Conservation (phyloP, 2,329 filamentous ascomycete species). For the Madurella fahalii region DNA sequence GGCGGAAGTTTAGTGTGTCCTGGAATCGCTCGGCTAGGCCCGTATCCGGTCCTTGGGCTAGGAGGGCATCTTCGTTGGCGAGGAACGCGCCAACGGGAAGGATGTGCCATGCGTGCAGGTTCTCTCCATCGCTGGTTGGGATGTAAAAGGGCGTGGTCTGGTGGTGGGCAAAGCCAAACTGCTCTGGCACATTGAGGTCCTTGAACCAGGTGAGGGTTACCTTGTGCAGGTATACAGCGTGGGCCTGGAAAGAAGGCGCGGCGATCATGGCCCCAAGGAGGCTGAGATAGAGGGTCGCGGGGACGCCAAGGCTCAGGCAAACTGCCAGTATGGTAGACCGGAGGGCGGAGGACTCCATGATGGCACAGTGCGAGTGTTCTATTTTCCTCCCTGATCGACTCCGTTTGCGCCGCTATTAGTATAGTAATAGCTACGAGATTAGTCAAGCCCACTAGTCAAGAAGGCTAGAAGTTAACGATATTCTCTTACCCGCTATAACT, state of each 20-base stretch:
- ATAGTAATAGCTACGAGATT: neutral
- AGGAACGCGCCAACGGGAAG: conserved; percentile 65
- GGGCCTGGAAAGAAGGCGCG: conserved; percentile 44
- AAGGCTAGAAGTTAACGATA: too few species aligned
- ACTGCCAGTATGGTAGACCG: neutral
- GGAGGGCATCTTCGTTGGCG: conserved; percentile 49
- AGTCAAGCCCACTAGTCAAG: neutral
- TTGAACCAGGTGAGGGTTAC: conserved; percentile 54
- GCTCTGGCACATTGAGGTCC: conserved; percentile 61
- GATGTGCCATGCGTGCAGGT: conserved; percentile 71
- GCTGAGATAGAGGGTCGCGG: conserved; percentile 19
- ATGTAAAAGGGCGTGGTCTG: conserved; percentile 71
- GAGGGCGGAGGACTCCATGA: neutral
- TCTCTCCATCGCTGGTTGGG: conserved; percentile 60
- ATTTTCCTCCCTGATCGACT: too few species aligned
- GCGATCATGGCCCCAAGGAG: conserved; percentile 26
- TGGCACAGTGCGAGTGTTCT: too few species aligned
- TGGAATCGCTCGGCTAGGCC: conserved; percentile 35
- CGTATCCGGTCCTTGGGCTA: conserved; percentile 32
- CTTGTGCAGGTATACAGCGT: conserved; percentile 54
- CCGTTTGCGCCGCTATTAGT: too few species aligned
- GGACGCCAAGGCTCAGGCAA: neutral
- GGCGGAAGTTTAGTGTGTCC: conserved; percentile 36
- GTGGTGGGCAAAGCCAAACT: conserved; percentile 66
- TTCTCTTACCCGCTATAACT: too few species aligned